Evolutionary conservation across 306 rosid genomes (phyloP), one percentile per base, ranked within the genome.

Genomic region (Gastrolobium bilobum): DNA sequence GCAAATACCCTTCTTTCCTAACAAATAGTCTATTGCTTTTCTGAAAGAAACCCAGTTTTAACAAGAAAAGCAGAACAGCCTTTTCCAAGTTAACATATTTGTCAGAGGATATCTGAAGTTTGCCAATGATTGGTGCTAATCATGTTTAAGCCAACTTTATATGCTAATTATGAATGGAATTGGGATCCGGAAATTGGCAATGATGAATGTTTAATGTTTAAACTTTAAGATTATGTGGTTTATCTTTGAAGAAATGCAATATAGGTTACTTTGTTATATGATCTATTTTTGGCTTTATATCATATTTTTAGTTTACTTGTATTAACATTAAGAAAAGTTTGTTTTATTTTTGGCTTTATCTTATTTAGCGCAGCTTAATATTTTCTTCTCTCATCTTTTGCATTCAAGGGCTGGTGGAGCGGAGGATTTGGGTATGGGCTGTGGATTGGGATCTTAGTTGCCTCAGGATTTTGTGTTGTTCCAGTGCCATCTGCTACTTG

Each of bases 371-470:
- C 66, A 46, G 58, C 35, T 70, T 84, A 48, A 63, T 37, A 38
- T 79, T 39, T 59, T 50, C 57, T 62, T 2, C 38, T 47, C 43
- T 50, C 59, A 29, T 81, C 35, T 43, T 77, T 78, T 87, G 80
- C 58, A 51, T 50, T 85, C 44, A 69, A 94, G 98, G 96, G 97
- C 57, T 94, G 98, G 97, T 94, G 97, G 97, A 85, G 97, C 80
- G 98, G 98, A 85, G 98, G 97, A 56, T 94, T 94, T 76, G 98
- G 94, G 11, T 94, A 92, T 76, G 98, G 98, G 48, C 86, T 91
- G 47, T 94, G 98, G 97, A 94, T 94, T 69, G 98, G 98, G 46
- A 73, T 90, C 86, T 86, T 94, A 81, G 97, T 94, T 81, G 87
- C 94, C 30, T 81, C 93, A 11, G 96, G 98, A 3, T 92, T 86